Conservation (phyloP, 2,329 filamentous ascomycete species). For the Cladosporium sp. region DNA sequence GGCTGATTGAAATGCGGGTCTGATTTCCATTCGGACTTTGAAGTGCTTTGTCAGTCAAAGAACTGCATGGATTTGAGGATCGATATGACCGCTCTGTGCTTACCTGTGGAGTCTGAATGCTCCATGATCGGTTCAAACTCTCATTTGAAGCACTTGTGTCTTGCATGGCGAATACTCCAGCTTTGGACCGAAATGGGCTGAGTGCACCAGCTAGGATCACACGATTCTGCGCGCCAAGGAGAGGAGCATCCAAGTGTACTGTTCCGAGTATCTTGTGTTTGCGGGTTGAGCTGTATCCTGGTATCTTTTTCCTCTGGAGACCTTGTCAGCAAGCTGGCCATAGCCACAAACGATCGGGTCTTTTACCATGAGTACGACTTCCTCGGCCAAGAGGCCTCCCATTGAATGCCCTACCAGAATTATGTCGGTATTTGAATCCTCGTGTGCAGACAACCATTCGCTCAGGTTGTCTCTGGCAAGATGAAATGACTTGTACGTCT, state of each 20-base stretch:
- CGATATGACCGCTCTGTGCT: background rate
- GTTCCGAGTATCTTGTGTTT: constrained; percentile 74
- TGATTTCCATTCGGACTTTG: background rate
- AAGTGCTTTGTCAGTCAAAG: constrained; percentile 15
- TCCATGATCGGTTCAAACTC: no score
- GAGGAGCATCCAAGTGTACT: constrained; percentile 78
- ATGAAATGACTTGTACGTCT: constrained; percentile 65
- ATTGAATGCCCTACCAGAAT: constrained; percentile 84
- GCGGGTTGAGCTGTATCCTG: constrained; percentile 28
- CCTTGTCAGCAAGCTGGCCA: no score
- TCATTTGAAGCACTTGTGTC: no score
- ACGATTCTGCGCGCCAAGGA: constrained; percentile 81
- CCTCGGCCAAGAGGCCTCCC: constrained; percentile 77
- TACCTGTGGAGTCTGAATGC: no score
- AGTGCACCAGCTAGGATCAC: constrained; percentile 74
- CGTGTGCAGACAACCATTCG: constrained; percentile 72
- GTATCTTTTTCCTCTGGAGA: background rate
- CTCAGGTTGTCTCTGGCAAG: constrained; percentile 79
- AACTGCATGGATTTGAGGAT: constrained; percentile 16
- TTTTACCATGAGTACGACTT: constrained; percentile 61
- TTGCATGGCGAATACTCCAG: background rate
- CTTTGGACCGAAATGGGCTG: constrained; percentile 60
- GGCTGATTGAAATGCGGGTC: constrained; percentile 69
- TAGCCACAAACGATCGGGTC: no score
- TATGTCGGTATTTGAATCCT: constrained; percentile 68